These are phyloP conservation scores for Neoconidiobolus thromboides DNA, from an alignment of 371 early-diverging fungal genomes.

Conservation along the genomic window DNA sequence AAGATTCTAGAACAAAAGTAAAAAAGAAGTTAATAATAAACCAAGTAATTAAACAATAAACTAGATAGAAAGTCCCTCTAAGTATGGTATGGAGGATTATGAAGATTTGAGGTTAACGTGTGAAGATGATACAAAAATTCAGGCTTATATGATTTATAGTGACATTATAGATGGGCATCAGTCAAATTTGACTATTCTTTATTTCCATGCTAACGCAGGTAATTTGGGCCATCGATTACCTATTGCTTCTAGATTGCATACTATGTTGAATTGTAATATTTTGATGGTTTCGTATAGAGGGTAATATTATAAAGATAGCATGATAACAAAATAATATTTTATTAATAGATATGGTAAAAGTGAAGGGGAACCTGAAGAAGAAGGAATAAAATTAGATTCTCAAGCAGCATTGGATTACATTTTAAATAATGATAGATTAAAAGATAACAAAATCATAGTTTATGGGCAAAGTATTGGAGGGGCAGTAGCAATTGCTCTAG, in stretches of 20 bases:
- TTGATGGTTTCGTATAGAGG: constrained; percentile 91
- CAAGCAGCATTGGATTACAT: constrained; percentile 73
- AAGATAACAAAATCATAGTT: constrained; percentile 53
- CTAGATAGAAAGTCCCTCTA: constrained; percentile 53
- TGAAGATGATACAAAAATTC: constrained; percentile 55
- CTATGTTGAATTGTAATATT: constrained; percentile 52
- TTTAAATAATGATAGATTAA: constrained; percentile 40
- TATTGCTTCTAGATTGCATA: constrained; percentile 52
- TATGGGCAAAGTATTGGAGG: constrained; percentile 95
- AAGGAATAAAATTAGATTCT: constrained; percentile 73
- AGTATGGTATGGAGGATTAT: constrained; percentile 35
- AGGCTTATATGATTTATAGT: constrained; percentile 48
- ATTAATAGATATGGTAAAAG: constrained; percentile 60
- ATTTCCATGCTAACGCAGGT: constrained; percentile 89
- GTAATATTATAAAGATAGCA: constrained; percentile 16
- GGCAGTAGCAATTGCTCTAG: constrained; percentile 85
- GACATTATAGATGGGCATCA: background rate
- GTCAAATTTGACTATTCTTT: constrained; percentile 50
- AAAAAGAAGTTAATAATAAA: background rate
- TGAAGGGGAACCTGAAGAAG: constrained; percentile 68
- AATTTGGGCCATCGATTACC: constrained; percentile 86
- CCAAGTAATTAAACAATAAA: background rate
- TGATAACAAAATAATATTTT: background rate
- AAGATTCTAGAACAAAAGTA: constrained; percentile 1
- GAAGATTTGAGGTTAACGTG: constrained; percentile 54